phyloP scores from a whole-genome alignment of 148 eudicot species.

The Pouteria glomerata region DNA sequence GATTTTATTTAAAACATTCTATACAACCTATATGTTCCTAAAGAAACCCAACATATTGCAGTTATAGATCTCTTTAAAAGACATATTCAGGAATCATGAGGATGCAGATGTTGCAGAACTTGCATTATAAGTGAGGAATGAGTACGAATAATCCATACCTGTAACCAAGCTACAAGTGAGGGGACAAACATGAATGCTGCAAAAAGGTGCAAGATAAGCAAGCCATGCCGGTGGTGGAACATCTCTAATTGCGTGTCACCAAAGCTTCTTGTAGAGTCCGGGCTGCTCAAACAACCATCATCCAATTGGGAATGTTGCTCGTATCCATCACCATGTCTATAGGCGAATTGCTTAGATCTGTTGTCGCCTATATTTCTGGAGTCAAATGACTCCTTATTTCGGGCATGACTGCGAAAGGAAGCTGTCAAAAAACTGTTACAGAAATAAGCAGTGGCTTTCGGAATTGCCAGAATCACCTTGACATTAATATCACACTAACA shows the following conservation, averaged over 20 bases:
- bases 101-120: conserved; percentile 3
- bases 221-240: conserved; percentile 87
- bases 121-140: neutral
- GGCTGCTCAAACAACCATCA: conserved; percentile 35
- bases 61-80: neutral
- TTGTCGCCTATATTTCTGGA: conserved; percentile 34
- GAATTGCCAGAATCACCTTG: conserved; percentile 11
- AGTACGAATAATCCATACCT: conserved; percentile 42
- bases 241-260: conserved; percentile 75
- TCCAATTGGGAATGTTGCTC: conserved; percentile 27
- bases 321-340: conserved; percentile 22
- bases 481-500: conserved; percentile 2
- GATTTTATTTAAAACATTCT: neutral
- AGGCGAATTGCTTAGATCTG: conserved; percentile 23
- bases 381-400: conserved; percentile 36
- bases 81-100: conserved; percentile 5
- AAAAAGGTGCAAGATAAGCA: conserved; percentile 79
- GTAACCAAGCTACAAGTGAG: conserved; percentile 83
- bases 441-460: conserved; percentile 19
- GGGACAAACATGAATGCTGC: conserved; percentile 83
- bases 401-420: conserved; percentile 72
- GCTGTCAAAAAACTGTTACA: conserved; percentile 72
- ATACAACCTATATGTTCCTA: neutral
- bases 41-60: neutral
- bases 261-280: conserved; percentile 59